Conservation (phyloP, 2,329 filamentous ascomycete genomes). For the Coniosporium tulheliwenetii region DNA sequence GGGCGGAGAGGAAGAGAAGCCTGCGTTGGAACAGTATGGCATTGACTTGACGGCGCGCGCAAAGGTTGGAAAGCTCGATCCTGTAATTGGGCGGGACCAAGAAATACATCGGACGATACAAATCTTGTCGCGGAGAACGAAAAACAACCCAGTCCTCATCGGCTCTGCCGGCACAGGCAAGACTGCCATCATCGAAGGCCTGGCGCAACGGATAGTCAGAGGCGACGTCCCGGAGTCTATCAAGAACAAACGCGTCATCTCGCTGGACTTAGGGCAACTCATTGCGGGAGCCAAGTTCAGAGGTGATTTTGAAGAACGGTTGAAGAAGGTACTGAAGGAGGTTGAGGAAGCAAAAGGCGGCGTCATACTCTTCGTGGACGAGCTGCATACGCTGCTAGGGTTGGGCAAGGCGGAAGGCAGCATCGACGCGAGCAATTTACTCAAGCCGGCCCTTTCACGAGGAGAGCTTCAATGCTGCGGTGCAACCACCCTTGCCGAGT, state of each 20-base stretch:
- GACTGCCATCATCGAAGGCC: slow-evolving; percentile 80
- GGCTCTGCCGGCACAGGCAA: slow-evolving; percentile 85
- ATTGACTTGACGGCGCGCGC: slow-evolving; percentile 78
- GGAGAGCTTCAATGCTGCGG: slow-evolving; percentile 92
- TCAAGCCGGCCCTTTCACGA: slow-evolving; percentile 85
- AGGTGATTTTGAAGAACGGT: slow-evolving; percentile 86
- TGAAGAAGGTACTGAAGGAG: slow-evolving; percentile 84
- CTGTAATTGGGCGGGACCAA: slow-evolving; percentile 80
- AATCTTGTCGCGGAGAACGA: slow-evolving; percentile 78
- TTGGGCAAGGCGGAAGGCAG: slow-evolving; percentile 91
- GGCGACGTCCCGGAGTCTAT: slow-evolving; percentile 93
- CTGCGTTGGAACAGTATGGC: slow-evolving; percentile 81
- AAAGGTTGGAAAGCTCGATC: slow-evolving; percentile 79
- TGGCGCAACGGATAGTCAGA: slow-evolving; percentile 76
- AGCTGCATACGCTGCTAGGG: slow-evolving; percentile 80
- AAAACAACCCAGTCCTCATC: slow-evolving; percentile 93
- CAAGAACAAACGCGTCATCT: slow-evolving; percentile 82
- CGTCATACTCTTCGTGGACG: slow-evolving; percentile 90
- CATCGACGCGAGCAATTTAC: slow-evolving; percentile 86
- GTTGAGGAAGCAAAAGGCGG: slow-evolving; percentile 78
- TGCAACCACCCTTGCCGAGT: slow-evolving; percentile 85
- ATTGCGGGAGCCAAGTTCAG: slow-evolving; percentile 93
- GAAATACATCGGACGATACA: slow-evolving; percentile 94
- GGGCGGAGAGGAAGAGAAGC: slow-evolving; percentile 59
- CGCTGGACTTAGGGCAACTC: slow-evolving; percentile 75